phyloP scores from a whole-genome alignment of 2,329 filamentous ascomycete species.

The Penicillium rolfsii region DNA sequence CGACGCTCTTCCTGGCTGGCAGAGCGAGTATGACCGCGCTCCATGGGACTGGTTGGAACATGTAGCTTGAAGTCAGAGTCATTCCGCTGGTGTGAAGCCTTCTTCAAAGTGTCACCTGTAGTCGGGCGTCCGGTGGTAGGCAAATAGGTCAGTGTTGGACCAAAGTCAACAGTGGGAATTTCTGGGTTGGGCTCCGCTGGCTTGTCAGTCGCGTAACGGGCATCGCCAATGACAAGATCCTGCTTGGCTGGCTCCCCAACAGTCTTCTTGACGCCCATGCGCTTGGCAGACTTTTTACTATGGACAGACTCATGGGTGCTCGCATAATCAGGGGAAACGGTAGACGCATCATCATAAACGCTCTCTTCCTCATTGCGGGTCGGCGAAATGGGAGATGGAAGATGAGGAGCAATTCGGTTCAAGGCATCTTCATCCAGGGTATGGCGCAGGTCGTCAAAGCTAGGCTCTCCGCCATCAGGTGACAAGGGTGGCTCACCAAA shows the following conservation, averaged over 20 bases:
- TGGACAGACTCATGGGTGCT: conserved; percentile 65
- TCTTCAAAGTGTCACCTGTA: conserved; percentile 57
- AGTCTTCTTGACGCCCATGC: conserved; percentile 79
- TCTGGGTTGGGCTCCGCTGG: conserved; percentile 50
- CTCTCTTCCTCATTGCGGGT: conserved; percentile 42
- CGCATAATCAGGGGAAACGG: conserved; percentile 74
- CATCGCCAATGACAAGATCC: conserved; percentile 52
- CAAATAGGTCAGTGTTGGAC: conserved; percentile 74
- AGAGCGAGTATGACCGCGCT: conserved; percentile 43
- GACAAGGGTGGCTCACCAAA: conserved; percentile 24
- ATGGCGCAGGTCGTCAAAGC: conserved; percentile 46
- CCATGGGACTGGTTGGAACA: conserved; percentile 30
- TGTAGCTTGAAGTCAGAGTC: conserved; percentile 35
- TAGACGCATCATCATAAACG: conserved; percentile 64
- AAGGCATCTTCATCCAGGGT: conserved; percentile 55
- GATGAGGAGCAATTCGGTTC: conserved; percentile 50
- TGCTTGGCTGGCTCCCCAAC: conserved; percentile 62
- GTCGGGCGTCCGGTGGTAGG: conserved; percentile 59
- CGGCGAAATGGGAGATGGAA: conserved; percentile 34
- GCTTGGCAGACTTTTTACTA: conserved; percentile 45
- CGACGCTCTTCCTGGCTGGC: conserved; percentile 57
- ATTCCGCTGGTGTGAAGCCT: conserved; percentile 37
- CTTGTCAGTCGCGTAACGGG: conserved; percentile 46
- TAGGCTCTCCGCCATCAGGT: conserved; percentile 39
- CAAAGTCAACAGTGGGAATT: conserved; percentile 81